Base-by-base conservation (phyloP, 768 basidiomycete genomes). In the Boletus subcaerulescens region DNA sequence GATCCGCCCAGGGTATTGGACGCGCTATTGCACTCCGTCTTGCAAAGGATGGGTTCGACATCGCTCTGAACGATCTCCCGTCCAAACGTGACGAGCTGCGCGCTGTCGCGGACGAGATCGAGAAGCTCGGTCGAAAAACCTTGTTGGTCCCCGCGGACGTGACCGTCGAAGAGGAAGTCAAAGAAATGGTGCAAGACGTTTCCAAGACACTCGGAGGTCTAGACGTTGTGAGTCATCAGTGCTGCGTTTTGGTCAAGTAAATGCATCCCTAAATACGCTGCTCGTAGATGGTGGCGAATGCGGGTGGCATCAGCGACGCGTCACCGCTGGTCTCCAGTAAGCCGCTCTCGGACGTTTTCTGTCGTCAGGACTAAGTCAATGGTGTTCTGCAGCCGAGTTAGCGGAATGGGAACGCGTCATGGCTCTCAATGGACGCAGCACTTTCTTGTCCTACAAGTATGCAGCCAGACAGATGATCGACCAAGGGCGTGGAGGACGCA, bases 371-470 rank as follows among this genome's bases (percentile, higher is more conserved):
- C 20, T 48, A 24, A 56, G 22, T 4, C 10, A 3, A 20, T 4
- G 10, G 2, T 44, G 22, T 44, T 18, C 22, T 18, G 5, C 26
- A 54, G 48, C 38, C 6, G 32, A 13, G 3, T 35, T 48, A 7
- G n/a, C 39, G 4, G 45, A 38, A 0, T 60, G 59, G 59, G 52
- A 60, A 9, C 45, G 18, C 2, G 9, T 48, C 11, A 53, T 60
- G 43, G 58, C 41, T 3, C 14, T 85, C 62, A 86, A 87, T 59
- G 71, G 76, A 56, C 76, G 78, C 47, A 82, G 83, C 43, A 67
- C 76, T 7, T 84, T 80, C 71, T 29, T 29, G 29, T 29, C 29
- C 29, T 29, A 29, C 29, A 29, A 29, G 29, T 29, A 29, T 9
- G 29, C 29, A 9, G 29, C 29, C 29, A 29, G 29, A 9, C 29